Conservation (phyloP, 2,329 filamentous ascomycete species). For the Penicillium vulpinum region DNA sequence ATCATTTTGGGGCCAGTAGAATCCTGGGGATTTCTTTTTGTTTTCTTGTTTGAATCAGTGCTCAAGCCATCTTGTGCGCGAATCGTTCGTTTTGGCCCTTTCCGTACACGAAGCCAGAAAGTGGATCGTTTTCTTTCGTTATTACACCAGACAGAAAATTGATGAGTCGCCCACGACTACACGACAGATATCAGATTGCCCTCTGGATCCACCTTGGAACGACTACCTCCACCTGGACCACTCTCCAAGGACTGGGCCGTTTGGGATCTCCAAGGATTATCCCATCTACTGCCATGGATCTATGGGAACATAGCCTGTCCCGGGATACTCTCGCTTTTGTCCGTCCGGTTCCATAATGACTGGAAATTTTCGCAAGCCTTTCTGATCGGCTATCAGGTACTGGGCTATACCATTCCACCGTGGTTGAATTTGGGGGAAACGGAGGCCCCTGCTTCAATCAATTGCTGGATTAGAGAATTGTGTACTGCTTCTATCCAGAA, state of each 20-base stretch:
- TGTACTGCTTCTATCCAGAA: not conserved
- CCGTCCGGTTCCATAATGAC: not conserved
- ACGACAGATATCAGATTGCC: slow-evolving; percentile 12
- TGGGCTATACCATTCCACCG: not conserved
- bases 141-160: slow-evolving; percentile 1
- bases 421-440: not conserved
- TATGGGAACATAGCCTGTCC: not conserved
- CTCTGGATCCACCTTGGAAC: not conserved
- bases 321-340: not conserved
- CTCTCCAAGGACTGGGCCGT: not conserved
- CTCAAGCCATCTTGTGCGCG: not conserved
- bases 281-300: not conserved
- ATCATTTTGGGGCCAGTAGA: not conserved
- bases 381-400: not conserved
- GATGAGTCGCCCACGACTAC: slow-evolving; percentile 9
- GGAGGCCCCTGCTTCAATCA: not conserved
- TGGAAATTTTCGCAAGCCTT: not conserved
- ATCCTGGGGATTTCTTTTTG: not conserved
- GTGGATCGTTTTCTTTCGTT: slow-evolving; percentile 1
- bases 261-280: not conserved
- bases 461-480: not conserved
- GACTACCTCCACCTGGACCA: not conserved
- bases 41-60: not conserved
- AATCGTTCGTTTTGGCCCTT: not conserved
- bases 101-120: slow-evolving; percentile 10